phyloP scores from a whole-genome alignment of 768 basidiomycete species.

The Lentinus tigrinus region DNA sequence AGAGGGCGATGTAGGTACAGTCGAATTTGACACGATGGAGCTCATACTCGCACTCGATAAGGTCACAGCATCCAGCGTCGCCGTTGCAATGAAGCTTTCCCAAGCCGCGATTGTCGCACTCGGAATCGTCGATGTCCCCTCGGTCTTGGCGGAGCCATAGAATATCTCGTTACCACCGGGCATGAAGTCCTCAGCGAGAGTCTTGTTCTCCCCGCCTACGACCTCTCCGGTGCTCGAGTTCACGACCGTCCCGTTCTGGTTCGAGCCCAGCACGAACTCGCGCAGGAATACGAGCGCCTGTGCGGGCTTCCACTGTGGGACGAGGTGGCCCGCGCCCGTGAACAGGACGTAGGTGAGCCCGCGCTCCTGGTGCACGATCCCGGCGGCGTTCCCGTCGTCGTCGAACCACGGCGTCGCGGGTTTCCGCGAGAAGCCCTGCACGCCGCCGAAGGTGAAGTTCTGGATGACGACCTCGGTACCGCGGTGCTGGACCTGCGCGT shows the following conservation, averaged over 20 bases:
- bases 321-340: constrained; percentile 40
- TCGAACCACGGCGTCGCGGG: constrained; percentile 70
- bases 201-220: constrained; percentile 49
- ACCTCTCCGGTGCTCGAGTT: constrained; percentile 28
- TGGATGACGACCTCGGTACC: constrained; percentile 47
- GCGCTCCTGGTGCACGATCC: constrained; percentile 73
- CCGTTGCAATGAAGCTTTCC: constrained; percentile 28
- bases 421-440: constrained; percentile 66
- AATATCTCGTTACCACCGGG: constrained; percentile 56
- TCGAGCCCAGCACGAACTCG: constrained; percentile 66
- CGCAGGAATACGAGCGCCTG: constrained; percentile 63
- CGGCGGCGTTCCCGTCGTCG: constrained; percentile 57
- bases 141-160: constrained; percentile 42
- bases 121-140: constrained; percentile 26
- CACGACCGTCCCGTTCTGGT: constrained; percentile 53
- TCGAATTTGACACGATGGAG: neutral
- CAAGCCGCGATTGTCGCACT: constrained; percentile 31
- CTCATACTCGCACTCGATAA: neutral
- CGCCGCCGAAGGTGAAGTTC: constrained; percentile 79
- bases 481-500: constrained; percentile 59
- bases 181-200: constrained; percentile 44
- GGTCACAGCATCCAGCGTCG: constrained; percentile 3
- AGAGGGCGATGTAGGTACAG: neutral
- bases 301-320: constrained; percentile 35
- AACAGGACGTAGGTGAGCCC: constrained; percentile 45